Conservation (phyloP, 306 rosid genomes). For the Glycine soja region DNA sequence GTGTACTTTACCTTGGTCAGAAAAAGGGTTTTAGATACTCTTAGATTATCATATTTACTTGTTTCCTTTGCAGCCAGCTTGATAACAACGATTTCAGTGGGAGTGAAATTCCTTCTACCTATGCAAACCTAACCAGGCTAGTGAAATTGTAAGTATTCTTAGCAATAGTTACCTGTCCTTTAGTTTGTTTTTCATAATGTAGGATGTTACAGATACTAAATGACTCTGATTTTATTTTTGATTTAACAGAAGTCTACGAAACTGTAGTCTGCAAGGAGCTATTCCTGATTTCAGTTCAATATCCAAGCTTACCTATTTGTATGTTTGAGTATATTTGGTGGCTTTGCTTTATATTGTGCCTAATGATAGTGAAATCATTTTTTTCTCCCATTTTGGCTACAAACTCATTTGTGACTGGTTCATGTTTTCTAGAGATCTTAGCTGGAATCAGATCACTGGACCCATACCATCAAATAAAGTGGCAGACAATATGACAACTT, state of each 20-base stretch:
- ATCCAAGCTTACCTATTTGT: conserved; percentile 70
- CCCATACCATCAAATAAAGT: conserved; percentile 64
- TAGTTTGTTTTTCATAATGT: not conserved
- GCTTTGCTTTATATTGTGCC: conserved; percentile 12
- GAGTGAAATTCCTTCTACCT: conserved; percentile 55
- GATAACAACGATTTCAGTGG: conserved; percentile 61
- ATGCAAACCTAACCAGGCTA: conserved; percentile 46
- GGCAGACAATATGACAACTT: conserved; percentile 70
- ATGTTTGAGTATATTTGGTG: conserved; percentile 51
- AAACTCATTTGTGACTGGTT: conserved; percentile 42
- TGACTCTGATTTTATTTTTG: conserved; percentile 31
- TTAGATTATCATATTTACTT: conserved; percentile 23
- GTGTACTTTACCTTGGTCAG: conserved; percentile 31
- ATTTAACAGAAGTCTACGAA: conserved; percentile 83
- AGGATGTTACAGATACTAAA: conserved; percentile 22
- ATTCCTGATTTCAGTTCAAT: conserved; percentile 77
- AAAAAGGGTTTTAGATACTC: not conserved
- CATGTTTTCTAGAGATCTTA: conserved; percentile 77
- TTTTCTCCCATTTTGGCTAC: conserved; percentile 28
- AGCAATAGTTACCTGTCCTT: not conserved
- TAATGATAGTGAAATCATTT: not conserved
- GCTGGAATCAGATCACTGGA: conserved; percentile 77
- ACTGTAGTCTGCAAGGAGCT: conserved; percentile 81
- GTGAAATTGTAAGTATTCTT: conserved; percentile 57
- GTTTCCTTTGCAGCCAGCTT: conserved; percentile 55